phyloP scores from a whole-genome alignment of 306 rosid genomes.

The Castanospermum australe region DNA sequence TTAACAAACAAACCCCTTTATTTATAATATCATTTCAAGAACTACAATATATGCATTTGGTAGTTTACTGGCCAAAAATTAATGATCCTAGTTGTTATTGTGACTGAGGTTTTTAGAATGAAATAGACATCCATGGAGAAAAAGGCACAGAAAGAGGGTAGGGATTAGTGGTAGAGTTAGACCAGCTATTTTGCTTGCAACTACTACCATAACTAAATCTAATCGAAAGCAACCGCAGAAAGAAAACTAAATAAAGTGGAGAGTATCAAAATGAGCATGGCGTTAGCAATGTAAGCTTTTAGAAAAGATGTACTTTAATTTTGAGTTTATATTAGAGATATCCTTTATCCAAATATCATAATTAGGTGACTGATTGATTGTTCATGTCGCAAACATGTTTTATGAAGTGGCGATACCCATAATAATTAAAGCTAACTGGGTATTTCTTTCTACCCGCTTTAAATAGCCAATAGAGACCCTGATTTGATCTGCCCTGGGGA shows the following conservation, averaged over 20 bases:
- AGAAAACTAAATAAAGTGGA: no score
- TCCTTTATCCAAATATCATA: background rate
- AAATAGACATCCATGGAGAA: no score
- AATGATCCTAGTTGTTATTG: no score
- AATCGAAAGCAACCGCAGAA: background rate
- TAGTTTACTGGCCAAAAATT: no score
- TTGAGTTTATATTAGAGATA: background rate
- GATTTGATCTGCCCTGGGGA: constrained; percentile 16
- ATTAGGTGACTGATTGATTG: background rate
- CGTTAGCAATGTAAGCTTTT: background rate
- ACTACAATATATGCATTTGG: no score
- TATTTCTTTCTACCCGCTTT: background rate
- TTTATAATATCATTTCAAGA: no score
- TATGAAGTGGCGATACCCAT: background rate
- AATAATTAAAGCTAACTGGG: background rate
- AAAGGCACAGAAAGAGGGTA: no score
- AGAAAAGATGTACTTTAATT: background rate
- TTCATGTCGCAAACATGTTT: background rate
- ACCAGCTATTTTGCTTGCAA: no score
- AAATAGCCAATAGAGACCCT: background rate
- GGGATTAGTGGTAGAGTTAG: no score
- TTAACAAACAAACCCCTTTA: no score
- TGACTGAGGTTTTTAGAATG: no score
- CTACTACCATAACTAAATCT: no score
- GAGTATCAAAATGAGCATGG: background rate